Evolutionary conservation across 306 rosid genomes (phyloP).

Genomic region (Rosa chinensis): DNA sequence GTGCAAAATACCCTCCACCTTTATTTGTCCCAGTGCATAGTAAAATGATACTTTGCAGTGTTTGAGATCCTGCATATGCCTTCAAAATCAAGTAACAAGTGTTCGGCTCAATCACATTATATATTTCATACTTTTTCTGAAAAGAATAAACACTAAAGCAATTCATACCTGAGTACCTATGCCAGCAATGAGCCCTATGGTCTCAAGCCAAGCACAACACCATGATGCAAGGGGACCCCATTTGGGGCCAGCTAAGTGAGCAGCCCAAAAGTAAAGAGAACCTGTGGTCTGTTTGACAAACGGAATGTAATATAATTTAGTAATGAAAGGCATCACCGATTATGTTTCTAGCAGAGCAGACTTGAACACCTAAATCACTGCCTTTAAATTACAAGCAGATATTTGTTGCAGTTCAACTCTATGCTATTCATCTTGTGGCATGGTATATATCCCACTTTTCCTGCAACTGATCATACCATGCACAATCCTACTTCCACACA

Average conservation of each 20-base stretch:
- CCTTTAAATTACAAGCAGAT: not conserved
- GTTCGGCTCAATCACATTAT: not conserved
- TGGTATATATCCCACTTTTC: not conserved
- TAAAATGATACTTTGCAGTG: constrained; percentile 71
- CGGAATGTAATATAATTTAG: constrained; percentile 6
- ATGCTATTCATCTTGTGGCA: not conserved
- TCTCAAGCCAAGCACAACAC: constrained; percentile 94
- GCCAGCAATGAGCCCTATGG: constrained; percentile 81
- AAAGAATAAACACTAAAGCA: not conserved
- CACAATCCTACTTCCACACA: not conserved
- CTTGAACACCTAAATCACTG: not conserved
- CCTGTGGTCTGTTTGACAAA: constrained; percentile 69
- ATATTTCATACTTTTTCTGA: not conserved
- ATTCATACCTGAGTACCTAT: constrained; percentile 78
- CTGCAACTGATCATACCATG: not conserved
- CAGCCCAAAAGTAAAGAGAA: constrained; percentile 94
- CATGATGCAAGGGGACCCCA: constrained; percentile 97
- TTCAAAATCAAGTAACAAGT: constrained; percentile 36
- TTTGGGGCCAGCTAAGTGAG: constrained; percentile 86
- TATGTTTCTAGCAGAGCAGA: not conserved
- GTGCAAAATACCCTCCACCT: constrained; percentile 83
- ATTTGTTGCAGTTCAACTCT: not conserved
- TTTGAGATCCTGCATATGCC: constrained; percentile 92
- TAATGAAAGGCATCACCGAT: not conserved
- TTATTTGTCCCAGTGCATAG: constrained; percentile 71